Percentiles rank a stretch among this genome's conserved stretches.
Conservation (phyloP, 2,329 filamentous ascomycete species). For the Zopfia rhizophila region DNA sequence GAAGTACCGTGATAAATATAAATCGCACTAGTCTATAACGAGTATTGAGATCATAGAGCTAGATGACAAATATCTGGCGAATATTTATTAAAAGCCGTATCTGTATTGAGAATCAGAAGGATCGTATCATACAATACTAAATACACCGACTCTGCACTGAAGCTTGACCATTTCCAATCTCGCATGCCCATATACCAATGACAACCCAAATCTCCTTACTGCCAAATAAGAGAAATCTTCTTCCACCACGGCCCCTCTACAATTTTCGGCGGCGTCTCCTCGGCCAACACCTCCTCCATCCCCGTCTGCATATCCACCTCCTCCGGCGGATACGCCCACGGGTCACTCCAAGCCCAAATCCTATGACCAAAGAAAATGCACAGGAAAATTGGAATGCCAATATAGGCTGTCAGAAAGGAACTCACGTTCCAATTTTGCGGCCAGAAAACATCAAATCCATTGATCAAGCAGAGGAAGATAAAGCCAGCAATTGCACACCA, state of each 20-base stretch:
- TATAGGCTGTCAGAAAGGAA: conserved; percentile 73
- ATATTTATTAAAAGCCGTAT: too few relatives aligned
- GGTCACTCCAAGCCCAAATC: conserved; percentile 58
- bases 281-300: conserved; percentile 39
- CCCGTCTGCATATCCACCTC: conserved; percentile 65
- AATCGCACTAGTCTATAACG: too few relatives aligned
- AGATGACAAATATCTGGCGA: too few relatives aligned
- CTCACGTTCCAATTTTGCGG: conserved; percentile 70
- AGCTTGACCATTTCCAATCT: too few relatives aligned
- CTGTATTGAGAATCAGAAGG: too few relatives aligned
- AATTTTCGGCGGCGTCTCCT: conserved; percentile 43
- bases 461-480: conserved; percentile 73
- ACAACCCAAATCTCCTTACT: too few relatives aligned
- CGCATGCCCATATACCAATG: too few relatives aligned
- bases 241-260: conserved; percentile 33
- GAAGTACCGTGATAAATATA: too few relatives aligned
- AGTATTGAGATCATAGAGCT: too few relatives aligned
- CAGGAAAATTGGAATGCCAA: conserved; percentile 72
- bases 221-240: conserved; percentile 37
- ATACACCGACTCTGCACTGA: too few relatives aligned
- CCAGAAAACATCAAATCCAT: conserved; percentile 81
- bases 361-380: conserved; percentile 65
- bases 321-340: conserved; percentile 61
- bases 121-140: too few relatives aligned
- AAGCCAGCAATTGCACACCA: conserved; percentile 69